Evolutionary conservation across 306 rosid species (phyloP).

Genomic region (Potentilla sterilis): DNA sequence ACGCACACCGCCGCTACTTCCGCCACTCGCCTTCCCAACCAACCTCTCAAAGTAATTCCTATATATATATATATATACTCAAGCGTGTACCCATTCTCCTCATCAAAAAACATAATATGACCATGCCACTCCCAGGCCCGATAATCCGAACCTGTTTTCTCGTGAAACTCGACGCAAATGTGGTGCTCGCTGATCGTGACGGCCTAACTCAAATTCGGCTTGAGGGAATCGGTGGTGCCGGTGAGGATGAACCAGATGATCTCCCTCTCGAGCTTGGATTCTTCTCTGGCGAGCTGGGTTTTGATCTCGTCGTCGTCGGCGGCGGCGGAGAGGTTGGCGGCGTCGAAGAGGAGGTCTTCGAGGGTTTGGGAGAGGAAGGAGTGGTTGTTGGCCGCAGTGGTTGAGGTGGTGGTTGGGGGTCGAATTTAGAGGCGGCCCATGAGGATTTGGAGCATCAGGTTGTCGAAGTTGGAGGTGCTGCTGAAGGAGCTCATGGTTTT

Average conservation of each 20-base stretch:
- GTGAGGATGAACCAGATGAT: conserved; percentile 53
- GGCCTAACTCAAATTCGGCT: conserved; percentile 88
- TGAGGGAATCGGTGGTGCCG: conserved; percentile 54
- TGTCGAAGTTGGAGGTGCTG: conserved; percentile 49
- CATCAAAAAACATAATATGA: conserved; percentile 74
- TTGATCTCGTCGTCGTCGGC: conserved; percentile 34
- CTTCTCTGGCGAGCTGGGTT: conserved; percentile 49
- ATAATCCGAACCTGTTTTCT: conserved; percentile 70
- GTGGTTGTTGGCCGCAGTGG: conserved; percentile 10
- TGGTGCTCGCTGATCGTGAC: conserved; percentile 71
- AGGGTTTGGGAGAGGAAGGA: conserved; percentile 61
- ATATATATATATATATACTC: conserved; percentile 91
- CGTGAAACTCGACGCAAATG: conserved; percentile 75
- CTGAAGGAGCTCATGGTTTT: conserved; percentile 54
- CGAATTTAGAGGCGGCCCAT: conserved; percentile 73
- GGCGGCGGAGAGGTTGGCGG: conserved; percentile 32
- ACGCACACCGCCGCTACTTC: conserved; percentile 8
- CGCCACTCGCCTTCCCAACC: conserved; percentile 23
- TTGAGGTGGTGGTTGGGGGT: conserved; percentile 35
- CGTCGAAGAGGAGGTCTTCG: conserved; percentile 64
- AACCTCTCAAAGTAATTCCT: conserved; percentile 86
- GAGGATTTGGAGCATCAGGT: conserved; percentile 60
- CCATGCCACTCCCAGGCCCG: conserved; percentile 99
- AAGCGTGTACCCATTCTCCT: conserved; percentile 68
- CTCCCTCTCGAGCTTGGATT: conserved; percentile 62